These are phyloP conservation scores for Isoetes engelmannii DNA, from an alignment of 83 land plant species.

Conservation along the genomic window DNA sequence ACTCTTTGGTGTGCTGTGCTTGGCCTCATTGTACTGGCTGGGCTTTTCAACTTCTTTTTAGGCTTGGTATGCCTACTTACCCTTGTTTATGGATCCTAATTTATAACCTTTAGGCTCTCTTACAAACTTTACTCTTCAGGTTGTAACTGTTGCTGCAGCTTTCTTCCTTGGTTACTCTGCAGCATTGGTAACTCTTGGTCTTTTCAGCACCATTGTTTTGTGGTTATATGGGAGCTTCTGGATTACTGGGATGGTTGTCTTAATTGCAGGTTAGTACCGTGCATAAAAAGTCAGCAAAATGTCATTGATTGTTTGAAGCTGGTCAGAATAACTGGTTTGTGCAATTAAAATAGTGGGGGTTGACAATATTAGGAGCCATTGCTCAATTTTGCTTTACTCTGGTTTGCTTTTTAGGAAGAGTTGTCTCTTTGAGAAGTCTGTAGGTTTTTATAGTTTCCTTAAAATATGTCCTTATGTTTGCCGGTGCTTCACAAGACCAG, in stretches of 20 bases:
- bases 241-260: constrained; percentile 53
- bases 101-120: neutral
- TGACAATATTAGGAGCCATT: no score
- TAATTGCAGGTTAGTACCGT: constrained; percentile 55
- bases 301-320: no score
- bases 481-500: no score
- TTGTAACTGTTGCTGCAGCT: constrained; percentile 34
- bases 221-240: constrained; percentile 98
- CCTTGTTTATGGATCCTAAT: neutral
- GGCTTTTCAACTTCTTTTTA: constrained; percentile 43
- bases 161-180: constrained; percentile 51
- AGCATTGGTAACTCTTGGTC: constrained; percentile 37
- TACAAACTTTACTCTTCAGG: constrained; percentile 37
- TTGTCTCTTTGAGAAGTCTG: no score
- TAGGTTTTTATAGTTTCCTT: no score
- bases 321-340: no score
- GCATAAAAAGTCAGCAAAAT: no score
- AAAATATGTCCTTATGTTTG: no score
- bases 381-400: no score
- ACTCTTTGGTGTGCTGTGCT: constrained; percentile 62
- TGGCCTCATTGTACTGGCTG: constrained; percentile 49
- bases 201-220: constrained; percentile 37
- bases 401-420: no score
- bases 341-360: no score
- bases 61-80: constrained; percentile 40